Evolutionary conservation across 2,329 filamentous ascomycete genomes (phyloP), one percentile per base, ranked within the genome.

Genomic region (Apiospora marii): DNA sequence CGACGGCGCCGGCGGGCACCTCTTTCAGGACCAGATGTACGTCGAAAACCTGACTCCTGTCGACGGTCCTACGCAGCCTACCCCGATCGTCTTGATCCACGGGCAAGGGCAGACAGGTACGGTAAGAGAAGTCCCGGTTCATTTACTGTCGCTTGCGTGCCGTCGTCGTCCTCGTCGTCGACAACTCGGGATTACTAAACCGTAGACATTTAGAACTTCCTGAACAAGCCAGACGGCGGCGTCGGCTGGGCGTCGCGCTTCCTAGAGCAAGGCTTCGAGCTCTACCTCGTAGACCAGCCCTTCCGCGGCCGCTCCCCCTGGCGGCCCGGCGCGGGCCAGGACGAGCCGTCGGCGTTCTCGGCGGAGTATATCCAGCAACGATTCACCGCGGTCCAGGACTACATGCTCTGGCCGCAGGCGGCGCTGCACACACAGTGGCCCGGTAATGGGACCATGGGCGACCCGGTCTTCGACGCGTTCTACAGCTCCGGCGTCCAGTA

Each of bases 241-340:
- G 81, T 81, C 12, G 86, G 86, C 19, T 88, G 86, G 86, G 84
- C 86, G 0, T 85, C 84, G 4, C 81, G 81, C 72, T 88, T 88
- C 76, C 73, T 88, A 7, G 75, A 77, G 5, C 80, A 82, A 19
- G 85, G 86, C 22, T 85, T 85, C 77, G 83, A 84, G 61, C 80
- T 87, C 69, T 87, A 86, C 77, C 78, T 87, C 69, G 81, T 84
- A 22, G 86, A 88, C 74, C 83, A 86, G 74, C 81, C 84, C 3
- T 82, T 82, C 37, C 83, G 84, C 27, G 86, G 84, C 44, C 83
- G 87, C 48, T 86, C 84, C 27, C 77, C 83, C 0, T 86, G 83
- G 80, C 74, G 79, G 22, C 82, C 85, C 8, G 75, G 70, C 1
- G 76, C 79, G 48, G 81, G 46, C 74, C 51, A 34, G 51, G 27